Evolutionary conservation across 257 asterid genomes (phyloP).

Genomic region (Anisodus acutangulus): DNA sequence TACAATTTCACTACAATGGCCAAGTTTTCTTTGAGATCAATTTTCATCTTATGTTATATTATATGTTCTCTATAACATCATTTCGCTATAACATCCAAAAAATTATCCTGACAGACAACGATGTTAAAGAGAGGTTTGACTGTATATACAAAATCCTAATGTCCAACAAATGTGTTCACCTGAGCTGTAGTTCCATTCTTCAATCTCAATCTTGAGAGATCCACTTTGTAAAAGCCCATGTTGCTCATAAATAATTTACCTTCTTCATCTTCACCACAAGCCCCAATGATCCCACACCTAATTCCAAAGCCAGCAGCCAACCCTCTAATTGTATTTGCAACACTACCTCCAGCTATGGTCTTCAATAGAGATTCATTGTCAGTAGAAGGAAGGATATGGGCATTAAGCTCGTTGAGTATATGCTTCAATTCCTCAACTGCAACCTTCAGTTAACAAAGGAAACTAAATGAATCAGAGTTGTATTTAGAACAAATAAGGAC

Average conservation of each 20-base stretch:
- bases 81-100: too few species aligned
- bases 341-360: conserved; percentile 98
- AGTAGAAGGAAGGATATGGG: conserved; percentile 53
- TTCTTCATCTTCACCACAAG: conserved; percentile 87
- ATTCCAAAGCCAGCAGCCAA: conserved; percentile 89
- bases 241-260: conserved; percentile 75
- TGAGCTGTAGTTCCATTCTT: conserved; percentile 83
- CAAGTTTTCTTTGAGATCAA: too few species aligned
- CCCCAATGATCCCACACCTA: conserved; percentile 88
- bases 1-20: not conserved
- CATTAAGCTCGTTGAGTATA: conserved; percentile 64
- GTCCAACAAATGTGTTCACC: conserved; percentile 46
- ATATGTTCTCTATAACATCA: too few species aligned
- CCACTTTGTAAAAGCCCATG: conserved; percentile 71
- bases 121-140: too few species aligned
- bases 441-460: conserved; percentile 55
- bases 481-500: not conserved
- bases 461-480: not conserved
- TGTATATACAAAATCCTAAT: not conserved
- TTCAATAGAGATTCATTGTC: conserved; percentile 54
- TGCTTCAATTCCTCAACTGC: conserved; percentile 71
- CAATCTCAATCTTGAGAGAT: conserved; percentile 77
- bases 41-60: too few species aligned
- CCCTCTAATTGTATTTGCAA: conserved; percentile 94
- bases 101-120: too few species aligned